Evolutionary conservation across 2,329 filamentous ascomycete species (phyloP), one percentile per base, ranked within the genome.

Genomic region (Colletotrichum eleusines): DNA sequence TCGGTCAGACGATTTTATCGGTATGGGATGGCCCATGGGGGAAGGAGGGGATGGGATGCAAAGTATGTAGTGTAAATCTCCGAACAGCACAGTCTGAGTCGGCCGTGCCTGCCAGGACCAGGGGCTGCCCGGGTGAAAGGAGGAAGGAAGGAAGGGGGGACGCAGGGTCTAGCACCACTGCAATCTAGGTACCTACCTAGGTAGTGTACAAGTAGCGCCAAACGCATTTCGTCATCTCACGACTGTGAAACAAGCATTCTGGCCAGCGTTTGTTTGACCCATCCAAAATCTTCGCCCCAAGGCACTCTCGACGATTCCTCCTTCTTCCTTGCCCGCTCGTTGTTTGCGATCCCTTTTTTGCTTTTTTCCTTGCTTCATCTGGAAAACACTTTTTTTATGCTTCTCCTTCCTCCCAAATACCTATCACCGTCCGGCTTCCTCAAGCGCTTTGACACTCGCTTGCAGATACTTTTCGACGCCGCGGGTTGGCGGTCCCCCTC

Each of bases 261-360:
- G 63, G 67, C 63, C 67, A 67, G 48, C 50, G 67, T 70, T 67
- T 70, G 67, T 70, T 67, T 70, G 67, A 70, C 67, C 67, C 67
- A 67, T 70, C 35, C 50, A 12, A 31, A 16, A 46, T 35, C 58
- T 28, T 46, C 28, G 58, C n/a, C n/a, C n/a, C n/a, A n/a, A n/a
- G n/a, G n/a, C n/a, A n/a, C n/a, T n/a, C n/a, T n/a, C n/a, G n/a
- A n/a, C n/a, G n/a, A n/a, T n/a, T n/a, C n/a, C n/a, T 26, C 59
- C 20, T 33, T 50, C 33, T 18, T 54, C 20, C 18, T n/a, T n/a
- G 18, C 6, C 9, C 12, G 31, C 31, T 33, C 31, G 3, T 54
- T 35, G 18, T 33, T 23, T 35, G 20, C 33, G 28, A 20, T 35
- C 33, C 11, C n/a, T 16, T 23, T 51, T 50, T 26, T 51, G 48